Evolutionary conservation across 495 filamentous ascomycete genomes (phyloP).

Genomic region (Penicillium samsonianum): DNA sequence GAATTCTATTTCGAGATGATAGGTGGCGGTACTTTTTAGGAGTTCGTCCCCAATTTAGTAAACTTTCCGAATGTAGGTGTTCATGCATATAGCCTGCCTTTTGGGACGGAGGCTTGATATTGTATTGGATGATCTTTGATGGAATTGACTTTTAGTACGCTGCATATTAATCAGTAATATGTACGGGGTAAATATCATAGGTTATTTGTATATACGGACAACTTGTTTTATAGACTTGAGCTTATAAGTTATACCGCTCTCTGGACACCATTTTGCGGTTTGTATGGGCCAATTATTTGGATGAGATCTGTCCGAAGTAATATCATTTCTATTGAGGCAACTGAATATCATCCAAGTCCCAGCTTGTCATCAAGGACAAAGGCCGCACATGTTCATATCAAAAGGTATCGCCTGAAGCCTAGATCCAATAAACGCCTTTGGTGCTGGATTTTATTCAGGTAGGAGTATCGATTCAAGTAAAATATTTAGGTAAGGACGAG

Average conservation of each 20-base stretch:
- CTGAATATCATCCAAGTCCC: too few species aligned
- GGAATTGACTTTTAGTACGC: background rate
- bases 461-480: background rate
- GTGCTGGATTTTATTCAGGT: background rate
- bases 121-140: background rate
- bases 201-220: too few species aligned
- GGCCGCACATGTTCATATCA: background rate
- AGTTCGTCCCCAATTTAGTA: background rate
- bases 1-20: constrained; percentile 3
- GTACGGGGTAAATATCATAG: background rate
- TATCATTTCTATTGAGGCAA: background rate
- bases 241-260: background rate
- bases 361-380: too few species aligned
- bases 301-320: background rate
- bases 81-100: background rate
- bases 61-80: background rate
- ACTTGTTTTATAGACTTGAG: background rate
- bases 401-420: background rate
- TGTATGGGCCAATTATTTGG: background rate
- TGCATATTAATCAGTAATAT: background rate
- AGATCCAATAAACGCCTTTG: background rate
- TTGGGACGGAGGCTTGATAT: background rate
- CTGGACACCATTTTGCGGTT: background rate
- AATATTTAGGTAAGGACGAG: background rate
- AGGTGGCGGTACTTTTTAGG: constrained; percentile 13